Percentiles rank a stretch among this genome's conserved stretches.
Conservation (phyloP, 352 stramenopile genomes). For the Halophytophthora polymorphica region DNA sequence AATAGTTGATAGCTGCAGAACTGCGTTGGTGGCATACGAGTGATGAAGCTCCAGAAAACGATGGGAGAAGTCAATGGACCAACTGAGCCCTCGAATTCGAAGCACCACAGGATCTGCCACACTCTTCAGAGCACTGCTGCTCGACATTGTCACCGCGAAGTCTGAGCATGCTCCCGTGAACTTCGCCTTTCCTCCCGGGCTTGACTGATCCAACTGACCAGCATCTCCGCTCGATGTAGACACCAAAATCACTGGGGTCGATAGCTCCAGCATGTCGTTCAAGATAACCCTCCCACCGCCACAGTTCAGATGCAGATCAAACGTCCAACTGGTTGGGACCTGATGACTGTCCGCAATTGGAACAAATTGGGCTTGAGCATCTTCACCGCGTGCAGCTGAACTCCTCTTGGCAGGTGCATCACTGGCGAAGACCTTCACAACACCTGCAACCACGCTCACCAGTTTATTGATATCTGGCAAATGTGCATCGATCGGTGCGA, state of each 20-base stretch:
- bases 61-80: slow-evolving; percentile 22
- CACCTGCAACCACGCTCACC: background rate
- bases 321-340: slow-evolving; percentile 22
- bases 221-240: slow-evolving; percentile 16
- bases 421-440: slow-evolving; percentile 14
- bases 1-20: slow-evolving; percentile 18
- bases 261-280: slow-evolving; percentile 29
- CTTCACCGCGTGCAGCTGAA: background rate
- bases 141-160: slow-evolving; percentile 11
- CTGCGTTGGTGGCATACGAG: slow-evolving; percentile 16
- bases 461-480: slow-evolving; percentile 17
- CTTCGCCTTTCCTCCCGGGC: slow-evolving; percentile 14
- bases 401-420: slow-evolving; percentile 8
- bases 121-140: slow-evolving; percentile 16
- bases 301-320: slow-evolving; percentile 24
- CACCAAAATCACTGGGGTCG: slow-evolving; percentile 18
- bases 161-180: slow-evolving; percentile 16
- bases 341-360: background rate
- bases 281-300: slow-evolving; percentile 21
- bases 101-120: slow-evolving; percentile 19
- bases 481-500: slow-evolving; percentile 19
- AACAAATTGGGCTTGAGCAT: background rate
- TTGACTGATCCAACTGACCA: slow-evolving; percentile 2
- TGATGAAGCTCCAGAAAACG: slow-evolving; percentile 12
- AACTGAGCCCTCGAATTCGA: slow-evolving; percentile 9